phyloP scores from a whole-genome alignment of 768 basidiomycete genomes.

The Mycena olivaceomarginata region DNA sequence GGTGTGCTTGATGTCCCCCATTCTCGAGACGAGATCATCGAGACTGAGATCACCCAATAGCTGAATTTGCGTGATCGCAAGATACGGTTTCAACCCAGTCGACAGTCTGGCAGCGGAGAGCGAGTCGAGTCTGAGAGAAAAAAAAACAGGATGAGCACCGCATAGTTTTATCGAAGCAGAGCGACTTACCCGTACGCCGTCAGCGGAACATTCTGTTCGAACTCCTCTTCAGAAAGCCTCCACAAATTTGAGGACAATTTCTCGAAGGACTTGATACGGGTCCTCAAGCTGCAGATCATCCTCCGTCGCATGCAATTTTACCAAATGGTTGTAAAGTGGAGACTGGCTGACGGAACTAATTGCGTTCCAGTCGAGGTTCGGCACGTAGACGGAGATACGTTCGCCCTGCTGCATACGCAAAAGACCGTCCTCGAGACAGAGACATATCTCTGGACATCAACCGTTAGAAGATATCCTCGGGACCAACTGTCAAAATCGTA shows the following conservation, averaged over 20 bases:
- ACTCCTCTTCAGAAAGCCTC: constrained; percentile 55
- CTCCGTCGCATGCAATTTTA: constrained; percentile 42
- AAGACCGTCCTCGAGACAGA: constrained; percentile 42
- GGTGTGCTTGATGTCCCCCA: neutral
- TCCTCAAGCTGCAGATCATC: constrained; percentile 36
- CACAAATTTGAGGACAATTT: constrained; percentile 11
- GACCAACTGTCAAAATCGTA: neutral
- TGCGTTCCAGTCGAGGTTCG: constrained; percentile 20
- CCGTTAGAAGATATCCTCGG: constrained; percentile 20
- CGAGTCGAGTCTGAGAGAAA: constrained; percentile 18
- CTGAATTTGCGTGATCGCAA: constrained; percentile 18
- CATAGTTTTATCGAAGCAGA: neutral
- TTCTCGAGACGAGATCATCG: neutral
- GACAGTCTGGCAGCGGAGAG: constrained; percentile 5
- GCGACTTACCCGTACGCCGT: constrained; percentile 50
- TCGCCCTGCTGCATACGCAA: constrained; percentile 43
- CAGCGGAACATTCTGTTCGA: constrained; percentile 59
- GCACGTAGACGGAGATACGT: constrained; percentile 8
- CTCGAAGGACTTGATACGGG: neutral
- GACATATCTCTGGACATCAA: constrained; percentile 48
- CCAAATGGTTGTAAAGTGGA: constrained; percentile 6
- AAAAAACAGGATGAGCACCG: neutral
- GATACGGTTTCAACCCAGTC: neutral
- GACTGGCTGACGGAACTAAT: neutral
- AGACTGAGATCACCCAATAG: constrained; percentile 6